phyloP scores from a whole-genome alignment of 192 early-diverging fungal genomes.

The Phlyctochytrium bullatum region DNA sequence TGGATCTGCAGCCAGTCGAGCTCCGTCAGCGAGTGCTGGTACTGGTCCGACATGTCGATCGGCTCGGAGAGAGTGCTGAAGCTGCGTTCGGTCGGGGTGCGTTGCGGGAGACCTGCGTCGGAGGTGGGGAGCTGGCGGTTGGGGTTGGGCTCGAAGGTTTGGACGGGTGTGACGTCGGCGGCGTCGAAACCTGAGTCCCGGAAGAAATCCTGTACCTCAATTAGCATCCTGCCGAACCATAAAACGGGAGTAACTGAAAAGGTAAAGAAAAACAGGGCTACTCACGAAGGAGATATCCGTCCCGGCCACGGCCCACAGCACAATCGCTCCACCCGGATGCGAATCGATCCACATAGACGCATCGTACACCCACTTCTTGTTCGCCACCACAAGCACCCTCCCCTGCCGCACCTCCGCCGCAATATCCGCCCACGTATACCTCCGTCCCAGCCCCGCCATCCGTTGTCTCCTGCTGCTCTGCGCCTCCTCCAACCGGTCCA shows the following conservation, averaged over 20 bases:
- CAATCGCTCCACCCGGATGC: conserved; percentile 25
- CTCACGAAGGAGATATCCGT: conserved; percentile 32
- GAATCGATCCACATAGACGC: conserved; percentile 27
- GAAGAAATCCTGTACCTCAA: no score
- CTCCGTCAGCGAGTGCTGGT: neutral
- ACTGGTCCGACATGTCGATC: neutral
- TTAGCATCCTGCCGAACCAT: no score
- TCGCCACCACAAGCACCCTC: conserved; percentile 25
- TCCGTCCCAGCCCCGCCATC: no score
- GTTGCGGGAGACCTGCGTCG: no score
- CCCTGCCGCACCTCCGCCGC: conserved; percentile 18
- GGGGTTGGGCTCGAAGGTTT: no score
- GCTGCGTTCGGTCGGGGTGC: no score
- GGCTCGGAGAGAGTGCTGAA: neutral
- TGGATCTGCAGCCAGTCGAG: conserved; percentile 17
- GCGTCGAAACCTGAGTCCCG: conserved; percentile 36
- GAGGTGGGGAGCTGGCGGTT: neutral
- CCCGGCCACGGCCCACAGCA: conserved; percentile 26
- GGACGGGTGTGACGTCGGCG: conserved; percentile 4
- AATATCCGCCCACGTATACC: conserved; percentile 26
- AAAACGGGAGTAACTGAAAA: no score
- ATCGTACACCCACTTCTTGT: conserved; percentile 36
- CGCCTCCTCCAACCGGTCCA: no score
- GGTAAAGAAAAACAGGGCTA: no score
- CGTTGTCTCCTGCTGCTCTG: no score